These are phyloP conservation scores for Borealophlyctis nickersoniae DNA, from an alignment of 192 early-diverging fungal species.

Conservation along the genomic window DNA sequence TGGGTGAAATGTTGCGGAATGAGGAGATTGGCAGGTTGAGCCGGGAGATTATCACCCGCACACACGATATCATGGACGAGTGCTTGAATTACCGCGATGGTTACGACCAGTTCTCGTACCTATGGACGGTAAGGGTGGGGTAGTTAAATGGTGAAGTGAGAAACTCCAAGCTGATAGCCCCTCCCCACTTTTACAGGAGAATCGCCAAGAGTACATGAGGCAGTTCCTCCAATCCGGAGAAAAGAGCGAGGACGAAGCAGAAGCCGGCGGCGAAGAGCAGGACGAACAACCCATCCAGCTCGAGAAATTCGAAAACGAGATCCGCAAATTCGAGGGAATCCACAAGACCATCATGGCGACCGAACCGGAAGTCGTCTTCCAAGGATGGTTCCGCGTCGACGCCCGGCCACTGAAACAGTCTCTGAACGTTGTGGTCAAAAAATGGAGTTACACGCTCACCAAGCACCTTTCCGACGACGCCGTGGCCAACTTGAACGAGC, in stretches of 20 bases:
- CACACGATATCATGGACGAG: slow-evolving; percentile 50
- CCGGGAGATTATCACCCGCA: slow-evolving; percentile 38
- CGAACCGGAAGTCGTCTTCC: slow-evolving; percentile 59
- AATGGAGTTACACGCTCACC: slow-evolving; percentile 66
- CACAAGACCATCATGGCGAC: slow-evolving; percentile 65
- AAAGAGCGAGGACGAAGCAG: slow-evolving; percentile 33
- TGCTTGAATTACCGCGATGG: slow-evolving; percentile 50
- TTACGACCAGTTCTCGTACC: slow-evolving; percentile 60
- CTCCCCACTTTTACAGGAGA: slow-evolving; percentile 43
- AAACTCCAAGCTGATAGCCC: slow-evolving; percentile 10
- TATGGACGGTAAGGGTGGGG: slow-evolving; percentile 51
- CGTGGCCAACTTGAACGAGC: slow-evolving; percentile 55
- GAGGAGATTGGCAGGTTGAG: slow-evolving; percentile 37
- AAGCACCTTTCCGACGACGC: slow-evolving; percentile 61
- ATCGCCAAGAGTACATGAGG: slow-evolving; percentile 67
- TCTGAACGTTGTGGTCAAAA: slow-evolving; percentile 63
- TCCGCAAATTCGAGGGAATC: slow-evolving; percentile 60
- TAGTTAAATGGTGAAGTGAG: slow-evolving; percentile 9
- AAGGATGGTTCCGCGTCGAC: slow-evolving; percentile 62
- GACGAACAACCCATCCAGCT: slow-evolving; percentile 48
- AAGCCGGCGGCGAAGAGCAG: slow-evolving; percentile 15
- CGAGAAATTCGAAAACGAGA: slow-evolving; percentile 66
- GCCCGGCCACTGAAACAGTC: slow-evolving; percentile 59
- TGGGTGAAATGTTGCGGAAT: slow-evolving; percentile 55
- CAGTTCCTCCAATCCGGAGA: slow-evolving; percentile 45